phyloP scores from a whole-genome alignment of 1,139 yeast genomes.

The Saccharomycopsis hybrid region DNA sequence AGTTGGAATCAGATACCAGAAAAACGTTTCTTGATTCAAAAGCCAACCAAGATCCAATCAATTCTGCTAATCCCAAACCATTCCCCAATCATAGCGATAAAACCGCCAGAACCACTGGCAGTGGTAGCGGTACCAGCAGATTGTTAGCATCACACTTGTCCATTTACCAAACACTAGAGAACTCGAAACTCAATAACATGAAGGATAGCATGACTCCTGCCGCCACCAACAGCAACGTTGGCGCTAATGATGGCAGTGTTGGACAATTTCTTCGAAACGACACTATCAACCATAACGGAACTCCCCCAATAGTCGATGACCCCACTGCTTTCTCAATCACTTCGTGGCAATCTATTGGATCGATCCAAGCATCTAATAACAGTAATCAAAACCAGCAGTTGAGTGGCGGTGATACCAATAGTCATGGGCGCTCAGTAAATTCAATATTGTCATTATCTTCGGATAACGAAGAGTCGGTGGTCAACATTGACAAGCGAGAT shows the following conservation, averaged over 20 bases:
- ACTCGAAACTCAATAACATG: conserved; percentile 15
- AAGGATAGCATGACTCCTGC: neutral
- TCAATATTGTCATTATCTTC: conserved; percentile 19
- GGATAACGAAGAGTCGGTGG: conserved; percentile 14
- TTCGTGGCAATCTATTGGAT: conserved; percentile 19
- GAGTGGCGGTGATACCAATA: conserved; percentile 10
- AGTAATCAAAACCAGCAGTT: neutral
- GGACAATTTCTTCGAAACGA: neutral
- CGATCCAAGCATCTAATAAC: conserved; percentile 3
- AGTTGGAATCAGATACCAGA: conserved; percentile 5
- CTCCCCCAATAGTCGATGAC: neutral
- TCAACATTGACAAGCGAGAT: neutral
- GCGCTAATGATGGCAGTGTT: neutral
- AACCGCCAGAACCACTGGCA: no score
- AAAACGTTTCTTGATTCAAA: neutral
- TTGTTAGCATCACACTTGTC: conserved; percentile 18
- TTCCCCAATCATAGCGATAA: no score
- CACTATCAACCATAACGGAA: neutral
- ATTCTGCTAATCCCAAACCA: no score
- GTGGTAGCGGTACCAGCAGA: conserved; percentile 4
- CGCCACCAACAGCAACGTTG: neutral
- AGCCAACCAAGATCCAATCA: no score
- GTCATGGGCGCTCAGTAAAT: conserved; percentile 16
- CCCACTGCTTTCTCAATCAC: conserved; percentile 13
- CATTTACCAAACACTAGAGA: conserved; percentile 19